These are phyloP conservation scores for Nannizziopsis barbatae DNA, from an alignment of 2,329 filamentous ascomycete species.

Conservation along the genomic window DNA sequence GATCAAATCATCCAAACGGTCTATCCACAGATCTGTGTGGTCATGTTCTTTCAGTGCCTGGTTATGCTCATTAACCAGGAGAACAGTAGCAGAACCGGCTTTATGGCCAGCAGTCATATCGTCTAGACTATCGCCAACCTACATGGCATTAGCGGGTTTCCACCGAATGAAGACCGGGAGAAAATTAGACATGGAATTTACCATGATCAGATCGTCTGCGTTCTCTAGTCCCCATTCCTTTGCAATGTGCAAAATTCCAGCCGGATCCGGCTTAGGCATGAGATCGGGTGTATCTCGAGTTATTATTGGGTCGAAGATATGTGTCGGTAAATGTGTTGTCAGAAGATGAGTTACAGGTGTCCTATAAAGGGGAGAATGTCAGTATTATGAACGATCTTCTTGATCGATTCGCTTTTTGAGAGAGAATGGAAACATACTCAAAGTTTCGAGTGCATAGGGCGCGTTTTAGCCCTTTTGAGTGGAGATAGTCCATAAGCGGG, in stretches of 20 bases:
- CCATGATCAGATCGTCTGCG: conserved; percentile 46
- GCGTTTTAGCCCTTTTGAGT: conserved; percentile 55
- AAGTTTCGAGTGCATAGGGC: conserved; percentile 94
- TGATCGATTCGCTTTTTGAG: not conserved
- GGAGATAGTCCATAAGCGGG: conserved; percentile 71
- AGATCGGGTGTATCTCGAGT: conserved; percentile 62
- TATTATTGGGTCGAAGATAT: conserved; percentile 64
- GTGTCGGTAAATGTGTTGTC: conserved; percentile 57
- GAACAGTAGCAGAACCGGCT: conserved; percentile 81
- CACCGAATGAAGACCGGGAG: not conserved
- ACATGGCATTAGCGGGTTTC: not conserved
- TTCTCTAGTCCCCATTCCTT: conserved; percentile 56
- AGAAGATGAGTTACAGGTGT: conserved; percentile 41
- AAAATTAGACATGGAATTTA: conserved; percentile 21
- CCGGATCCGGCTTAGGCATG: conserved; percentile 71
- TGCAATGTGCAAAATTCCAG: conserved; percentile 78
- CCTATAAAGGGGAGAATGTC: conserved; percentile 17
- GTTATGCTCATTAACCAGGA: conserved; percentile 78
- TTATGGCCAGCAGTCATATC: conserved; percentile 79
- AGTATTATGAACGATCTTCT: not conserved
- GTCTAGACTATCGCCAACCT: conserved; percentile 67
- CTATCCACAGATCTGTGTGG: conserved; percentile 65
- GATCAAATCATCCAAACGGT: conserved; percentile 63
- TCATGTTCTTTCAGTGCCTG: conserved; percentile 55
- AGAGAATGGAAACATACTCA: conserved; percentile 40